Conservation (phyloP, 192 early-diverging fungal genomes). For the Linnemannia schmuckeri region DNA sequence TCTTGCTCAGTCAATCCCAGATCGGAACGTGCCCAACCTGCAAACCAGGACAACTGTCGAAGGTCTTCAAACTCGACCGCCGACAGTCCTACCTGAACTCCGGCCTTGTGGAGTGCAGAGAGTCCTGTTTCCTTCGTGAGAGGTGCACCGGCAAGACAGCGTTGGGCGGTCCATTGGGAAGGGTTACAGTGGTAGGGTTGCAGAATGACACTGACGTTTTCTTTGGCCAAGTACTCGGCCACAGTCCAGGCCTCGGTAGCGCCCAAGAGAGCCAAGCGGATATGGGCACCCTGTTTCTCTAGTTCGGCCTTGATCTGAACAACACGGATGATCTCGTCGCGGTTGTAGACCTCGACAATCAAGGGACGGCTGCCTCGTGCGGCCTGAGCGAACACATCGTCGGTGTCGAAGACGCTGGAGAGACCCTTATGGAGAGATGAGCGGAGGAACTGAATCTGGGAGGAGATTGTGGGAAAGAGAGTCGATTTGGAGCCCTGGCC, state of each 20-base stretch:
- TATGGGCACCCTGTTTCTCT: constrained; percentile 32
- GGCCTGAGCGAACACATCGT: constrained; percentile 36
- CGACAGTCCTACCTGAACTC: constrained; percentile 71
- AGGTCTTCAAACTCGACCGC: constrained; percentile 58
- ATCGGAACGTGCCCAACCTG: constrained; percentile 70
- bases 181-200: constrained; percentile 73
- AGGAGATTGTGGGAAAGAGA: constrained; percentile 60
- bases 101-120: constrained; percentile 62
- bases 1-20: constrained; percentile 57
- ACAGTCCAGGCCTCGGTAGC: constrained; percentile 75
- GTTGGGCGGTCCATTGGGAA: constrained; percentile 61
- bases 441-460: constrained; percentile 61
- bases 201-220: constrained; percentile 70
- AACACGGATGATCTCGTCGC: constrained; percentile 72
- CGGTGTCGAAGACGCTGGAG: constrained; percentile 16
- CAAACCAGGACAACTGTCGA: constrained; percentile 79
- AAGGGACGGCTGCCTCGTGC: constrained; percentile 60
- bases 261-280: constrained; percentile 67
- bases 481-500: constrained; percentile 54
- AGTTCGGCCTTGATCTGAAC: constrained; percentile 66
- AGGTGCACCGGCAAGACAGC: constrained; percentile 69
- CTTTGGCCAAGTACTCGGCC: constrained; percentile 64
- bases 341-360: constrained; percentile 56
- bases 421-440: constrained; percentile 38
- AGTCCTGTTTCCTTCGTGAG: constrained; percentile 61